These are phyloP conservation scores for Melanopsichium pennsylvanicum DNA, from an alignment of 1,284 basidiomycete genomes.

Conservation along the genomic window DNA sequence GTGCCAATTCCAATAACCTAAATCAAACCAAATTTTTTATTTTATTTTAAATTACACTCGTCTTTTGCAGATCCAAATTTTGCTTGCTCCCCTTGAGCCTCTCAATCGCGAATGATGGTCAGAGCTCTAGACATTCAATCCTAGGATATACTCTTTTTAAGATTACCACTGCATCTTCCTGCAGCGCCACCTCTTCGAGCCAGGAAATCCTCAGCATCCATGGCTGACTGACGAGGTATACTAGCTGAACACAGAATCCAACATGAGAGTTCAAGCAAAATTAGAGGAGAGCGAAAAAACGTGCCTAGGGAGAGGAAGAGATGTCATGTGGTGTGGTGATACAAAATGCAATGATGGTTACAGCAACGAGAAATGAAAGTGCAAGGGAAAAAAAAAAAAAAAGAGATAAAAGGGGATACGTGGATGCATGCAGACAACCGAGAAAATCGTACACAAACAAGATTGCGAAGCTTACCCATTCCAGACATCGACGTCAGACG, in stretches of 20 bases:
- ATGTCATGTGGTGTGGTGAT: constrained; percentile 26
- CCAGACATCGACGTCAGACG: constrained; percentile 10
- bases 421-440: not conserved
- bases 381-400: constrained; percentile 1
- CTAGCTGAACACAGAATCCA: constrained; percentile 4
- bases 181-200: not conserved
- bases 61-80: too few relatives aligned
- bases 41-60: too few relatives aligned
- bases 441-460: constrained; percentile 26
- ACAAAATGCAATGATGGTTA: constrained; percentile 29
- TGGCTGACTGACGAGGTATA: constrained; percentile 16
- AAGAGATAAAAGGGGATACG: not conserved
- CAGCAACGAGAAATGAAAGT: not conserved
- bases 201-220: not conserved
- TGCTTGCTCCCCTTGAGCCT: too few relatives aligned
- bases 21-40: too few relatives aligned
- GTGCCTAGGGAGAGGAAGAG: constrained; percentile 9
- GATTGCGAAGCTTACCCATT: too few relatives aligned
- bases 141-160: too few relatives aligned
- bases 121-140: too few relatives aligned
- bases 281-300: constrained; percentile 6
- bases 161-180: constrained; percentile 37
- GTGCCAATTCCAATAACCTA: too few relatives aligned
- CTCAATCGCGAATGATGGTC: too few relatives aligned
- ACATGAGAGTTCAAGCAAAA: not conserved